phyloP scores from a whole-genome alignment of 75 land plant species.

The Cunninghamia lanceolata region DNA sequence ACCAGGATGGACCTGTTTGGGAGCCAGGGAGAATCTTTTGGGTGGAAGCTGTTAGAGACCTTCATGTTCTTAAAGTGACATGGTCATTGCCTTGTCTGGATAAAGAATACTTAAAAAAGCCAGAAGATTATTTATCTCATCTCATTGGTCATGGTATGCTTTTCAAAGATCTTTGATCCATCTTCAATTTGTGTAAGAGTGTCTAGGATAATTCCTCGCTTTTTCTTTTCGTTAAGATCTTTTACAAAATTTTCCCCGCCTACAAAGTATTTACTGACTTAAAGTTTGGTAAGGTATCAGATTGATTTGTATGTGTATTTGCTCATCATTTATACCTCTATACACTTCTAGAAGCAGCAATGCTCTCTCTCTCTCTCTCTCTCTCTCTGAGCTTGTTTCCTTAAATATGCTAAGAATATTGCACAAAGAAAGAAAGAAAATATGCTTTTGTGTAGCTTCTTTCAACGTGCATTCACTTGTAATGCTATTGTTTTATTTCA shows the following conservation, averaged over 20 bases:
- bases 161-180: background rate
- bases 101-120: constrained; percentile 71
- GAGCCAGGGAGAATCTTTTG: constrained; percentile 68
- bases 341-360: background rate
- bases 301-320: background rate
- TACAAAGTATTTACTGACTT: background rate
- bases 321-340: background rate
- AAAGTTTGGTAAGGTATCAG: background rate
- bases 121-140: constrained; percentile 94
- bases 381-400: background rate
- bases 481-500: too few species aligned
- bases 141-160: constrained; percentile 90
- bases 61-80: constrained; percentile 62
- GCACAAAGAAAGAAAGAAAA: background rate
- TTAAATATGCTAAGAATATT: background rate
- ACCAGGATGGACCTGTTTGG: constrained; percentile 70
- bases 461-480: background rate
- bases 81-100: constrained; percentile 92
- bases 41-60: constrained; percentile 84
- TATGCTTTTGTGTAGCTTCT: too few species aligned
- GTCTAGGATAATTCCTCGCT: background rate
- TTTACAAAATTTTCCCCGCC: background rate
- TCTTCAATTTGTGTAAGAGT: background rate
- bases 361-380: background rate
- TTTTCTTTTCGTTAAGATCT: background rate